Evolutionary conservation across 2,329 filamentous ascomycete species (phyloP).

Genomic region (Macrophomina pseudophaseolina): DNA sequence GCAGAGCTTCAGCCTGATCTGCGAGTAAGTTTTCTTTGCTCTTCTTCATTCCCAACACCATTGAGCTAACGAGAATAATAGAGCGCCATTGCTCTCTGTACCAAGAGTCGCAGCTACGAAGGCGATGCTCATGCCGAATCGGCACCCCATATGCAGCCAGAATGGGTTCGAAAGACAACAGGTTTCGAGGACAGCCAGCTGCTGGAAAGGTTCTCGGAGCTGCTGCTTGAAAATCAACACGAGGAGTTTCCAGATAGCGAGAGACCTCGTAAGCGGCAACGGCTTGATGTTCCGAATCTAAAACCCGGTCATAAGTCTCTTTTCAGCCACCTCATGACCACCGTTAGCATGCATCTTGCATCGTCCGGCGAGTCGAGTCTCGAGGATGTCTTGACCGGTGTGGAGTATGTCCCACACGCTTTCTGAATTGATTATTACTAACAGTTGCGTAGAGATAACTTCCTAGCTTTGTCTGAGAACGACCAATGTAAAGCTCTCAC

Average conservation of each 20-base stretch:
- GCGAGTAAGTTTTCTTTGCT: constrained; percentile 35
- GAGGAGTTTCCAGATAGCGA: constrained; percentile 22
- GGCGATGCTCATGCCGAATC: neutral
- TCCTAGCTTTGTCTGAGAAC: neutral
- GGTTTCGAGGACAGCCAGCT: constrained; percentile 11
- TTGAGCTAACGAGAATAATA: neutral
- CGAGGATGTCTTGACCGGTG: neutral
- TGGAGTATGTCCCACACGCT: neutral
- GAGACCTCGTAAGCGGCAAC: constrained; percentile 20
- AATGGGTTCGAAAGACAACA: neutral
- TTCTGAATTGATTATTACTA: neutral
- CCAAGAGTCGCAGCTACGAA: neutral
- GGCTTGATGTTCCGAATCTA: neutral
- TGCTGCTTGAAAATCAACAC: constrained; percentile 1
- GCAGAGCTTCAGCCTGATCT: constrained; percentile 36
- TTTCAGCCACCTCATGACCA: constrained; percentile 1
- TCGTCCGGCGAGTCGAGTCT: neutral
- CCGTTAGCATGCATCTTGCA: neutral
- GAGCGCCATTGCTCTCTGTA: constrained; percentile 15
- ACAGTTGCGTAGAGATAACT: neutral
- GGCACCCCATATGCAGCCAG: neutral
- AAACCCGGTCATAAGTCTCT: neutral
- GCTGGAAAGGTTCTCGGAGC: constrained; percentile 2
- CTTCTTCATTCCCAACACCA: constrained; percentile 19
- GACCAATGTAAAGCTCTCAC: constrained; percentile 7